Conservation (phyloP, 306 rosid genomes). For the Cucumis cinereus region DNA sequence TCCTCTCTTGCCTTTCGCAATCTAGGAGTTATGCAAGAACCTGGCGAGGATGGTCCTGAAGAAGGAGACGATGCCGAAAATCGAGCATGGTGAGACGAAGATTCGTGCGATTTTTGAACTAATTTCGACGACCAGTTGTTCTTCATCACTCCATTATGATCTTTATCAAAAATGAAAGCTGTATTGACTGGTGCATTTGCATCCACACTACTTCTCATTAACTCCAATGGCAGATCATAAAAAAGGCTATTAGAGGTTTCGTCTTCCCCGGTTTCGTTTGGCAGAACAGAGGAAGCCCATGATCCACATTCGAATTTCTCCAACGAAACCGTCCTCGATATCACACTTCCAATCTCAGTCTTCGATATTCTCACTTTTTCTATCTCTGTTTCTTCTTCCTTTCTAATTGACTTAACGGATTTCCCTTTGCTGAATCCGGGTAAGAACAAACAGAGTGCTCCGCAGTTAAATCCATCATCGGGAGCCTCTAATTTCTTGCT, state of each 20-base stretch:
- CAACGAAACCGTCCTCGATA: slow-evolving; percentile 61
- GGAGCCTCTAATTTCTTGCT: slow-evolving; percentile 5
- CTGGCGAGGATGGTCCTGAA: slow-evolving; percentile 50
- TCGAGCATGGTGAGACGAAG: slow-evolving; percentile 45
- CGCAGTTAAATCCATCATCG: slow-evolving; percentile 48
- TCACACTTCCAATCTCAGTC: slow-evolving; percentile 11
- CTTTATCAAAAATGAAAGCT: slow-evolving; percentile 41
- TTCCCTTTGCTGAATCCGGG: slow-evolving; percentile 60
- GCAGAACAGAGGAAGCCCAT: slow-evolving; percentile 64
- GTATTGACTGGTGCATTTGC: slow-evolving; percentile 35
- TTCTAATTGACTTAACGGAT: slow-evolving; percentile 26
- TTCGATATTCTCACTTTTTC: background rate
- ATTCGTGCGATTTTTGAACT: slow-evolving; percentile 38
- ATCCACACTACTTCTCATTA: slow-evolving; percentile 37
- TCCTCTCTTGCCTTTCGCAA: slow-evolving; percentile 11
- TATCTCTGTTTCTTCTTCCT: slow-evolving; percentile 9
- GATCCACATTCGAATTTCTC: slow-evolving; percentile 93
- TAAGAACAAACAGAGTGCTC: slow-evolving; percentile 56
- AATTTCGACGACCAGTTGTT: slow-evolving; percentile 26
- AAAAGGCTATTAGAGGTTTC: slow-evolving; percentile 31
- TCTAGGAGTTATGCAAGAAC: slow-evolving; percentile 8
- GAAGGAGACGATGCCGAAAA: slow-evolving; percentile 42
- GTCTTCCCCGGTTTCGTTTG: slow-evolving; percentile 31
- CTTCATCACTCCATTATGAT: slow-evolving; percentile 47
- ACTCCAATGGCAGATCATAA: slow-evolving; percentile 72